These are phyloP conservation scores for Trichoderma koningii DNA, from an alignment of 2,329 filamentous ascomycete species.

Conservation along the genomic window DNA sequence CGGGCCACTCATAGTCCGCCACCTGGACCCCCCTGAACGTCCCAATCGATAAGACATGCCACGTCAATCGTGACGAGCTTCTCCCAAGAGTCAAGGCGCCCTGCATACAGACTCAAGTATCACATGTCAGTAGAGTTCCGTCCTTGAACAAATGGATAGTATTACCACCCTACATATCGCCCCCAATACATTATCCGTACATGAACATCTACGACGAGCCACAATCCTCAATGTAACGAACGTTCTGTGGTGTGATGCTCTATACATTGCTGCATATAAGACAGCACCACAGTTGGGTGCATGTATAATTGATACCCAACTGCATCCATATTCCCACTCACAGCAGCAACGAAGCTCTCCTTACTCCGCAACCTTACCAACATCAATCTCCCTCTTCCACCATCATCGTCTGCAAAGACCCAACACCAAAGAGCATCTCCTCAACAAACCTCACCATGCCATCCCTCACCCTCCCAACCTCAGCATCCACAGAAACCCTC, in stretches of 20 bases:
- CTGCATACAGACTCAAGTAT: not conserved
- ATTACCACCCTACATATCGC: no score
- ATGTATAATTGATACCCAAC: slow-evolving; percentile 17
- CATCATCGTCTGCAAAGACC: not conserved
- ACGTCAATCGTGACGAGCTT: not conserved
- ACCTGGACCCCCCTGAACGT: not conserved
- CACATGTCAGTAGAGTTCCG: not conserved
- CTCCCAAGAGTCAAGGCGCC: not conserved
- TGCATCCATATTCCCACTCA: not conserved
- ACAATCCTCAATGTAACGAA: not conserved
- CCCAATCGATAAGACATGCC: not conserved
- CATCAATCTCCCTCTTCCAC: not conserved
- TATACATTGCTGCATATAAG: not conserved
- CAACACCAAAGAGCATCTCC: not conserved
- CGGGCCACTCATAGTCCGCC: slow-evolving; percentile 9
- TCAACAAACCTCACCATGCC: not conserved
- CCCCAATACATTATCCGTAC: not conserved
- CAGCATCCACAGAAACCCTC: slow-evolving; percentile 19
- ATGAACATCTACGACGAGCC: no score
- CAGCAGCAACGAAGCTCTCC: not conserved
- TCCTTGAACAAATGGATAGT: not conserved
- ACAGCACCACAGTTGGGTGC: not conserved
- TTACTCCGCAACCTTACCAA: no score
- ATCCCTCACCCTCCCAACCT: not conserved
- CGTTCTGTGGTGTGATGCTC: not conserved